Conservation (phyloP, 805 yeast species). For the Wickerhamomyces canadensis region DNA sequence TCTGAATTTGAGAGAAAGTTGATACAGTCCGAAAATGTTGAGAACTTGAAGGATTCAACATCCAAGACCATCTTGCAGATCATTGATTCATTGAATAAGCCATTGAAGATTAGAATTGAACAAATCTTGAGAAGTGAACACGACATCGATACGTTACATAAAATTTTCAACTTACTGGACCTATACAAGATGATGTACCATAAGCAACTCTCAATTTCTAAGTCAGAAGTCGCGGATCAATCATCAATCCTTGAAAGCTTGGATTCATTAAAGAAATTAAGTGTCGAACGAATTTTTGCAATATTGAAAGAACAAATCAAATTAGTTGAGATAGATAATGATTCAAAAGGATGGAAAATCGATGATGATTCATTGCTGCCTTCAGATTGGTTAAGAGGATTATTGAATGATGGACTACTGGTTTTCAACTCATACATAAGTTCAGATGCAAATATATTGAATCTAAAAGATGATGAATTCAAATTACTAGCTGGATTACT, state of each 20-base stretch:
- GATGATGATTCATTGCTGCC: constrained; percentile 56
- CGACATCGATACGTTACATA: constrained; percentile 47
- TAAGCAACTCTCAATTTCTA: constrained; percentile 21
- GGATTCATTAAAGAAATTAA: constrained; percentile 27
- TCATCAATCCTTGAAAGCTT: constrained; percentile 23
- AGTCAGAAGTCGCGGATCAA: too few species aligned
- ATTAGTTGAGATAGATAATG: constrained; percentile 15
- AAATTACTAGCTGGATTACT: constrained; percentile 34
- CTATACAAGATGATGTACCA: constrained; percentile 66
- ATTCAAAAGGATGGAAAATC: constrained; percentile 27
- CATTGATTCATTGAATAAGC: constrained; percentile 51
- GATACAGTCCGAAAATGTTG: constrained; percentile 13
- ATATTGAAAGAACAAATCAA: constrained; percentile 33
- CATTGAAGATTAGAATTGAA: constrained; percentile 58
- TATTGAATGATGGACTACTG: constrained; percentile 53
- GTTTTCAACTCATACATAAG: constrained; percentile 27
- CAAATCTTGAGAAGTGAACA: constrained; percentile 63
- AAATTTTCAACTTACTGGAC: constrained; percentile 56
- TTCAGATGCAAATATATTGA: constrained; percentile 29
- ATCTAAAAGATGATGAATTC: constrained; percentile 31
- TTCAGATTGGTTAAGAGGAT: constrained; percentile 79
- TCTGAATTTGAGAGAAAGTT: constrained; percentile 28
- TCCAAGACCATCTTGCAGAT: constrained; percentile 40
- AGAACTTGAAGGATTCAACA: constrained; percentile 14
- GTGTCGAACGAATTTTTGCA: constrained; percentile 35